Conservation (phyloP, 495 filamentous ascomycete species). For the Penicillium goetzii region DNA sequence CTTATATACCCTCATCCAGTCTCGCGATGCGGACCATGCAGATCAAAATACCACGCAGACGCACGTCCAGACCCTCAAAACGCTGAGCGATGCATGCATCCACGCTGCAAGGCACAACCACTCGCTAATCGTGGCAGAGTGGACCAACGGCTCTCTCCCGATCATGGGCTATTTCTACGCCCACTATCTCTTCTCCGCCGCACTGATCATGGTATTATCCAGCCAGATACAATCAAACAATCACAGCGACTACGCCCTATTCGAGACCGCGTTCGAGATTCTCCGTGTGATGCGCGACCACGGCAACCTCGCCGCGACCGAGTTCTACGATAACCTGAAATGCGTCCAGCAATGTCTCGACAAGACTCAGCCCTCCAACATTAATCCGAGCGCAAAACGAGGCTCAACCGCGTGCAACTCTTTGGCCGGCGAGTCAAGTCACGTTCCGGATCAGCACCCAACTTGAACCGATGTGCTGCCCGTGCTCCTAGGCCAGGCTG, state of each 20-base stretch:
- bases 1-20: slow-evolving; percentile 33
- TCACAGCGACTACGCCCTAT: slow-evolving; percentile 25
- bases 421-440: background rate
- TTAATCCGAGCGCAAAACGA: background rate
- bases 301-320: slow-evolving; percentile 37
- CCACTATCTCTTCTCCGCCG: slow-evolving; percentile 41
- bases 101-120: slow-evolving; percentile 36
- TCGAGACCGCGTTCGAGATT: slow-evolving; percentile 37
- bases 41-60: slow-evolving; percentile 22
- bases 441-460: slow-evolving; percentile 2
- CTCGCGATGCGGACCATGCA: background rate
- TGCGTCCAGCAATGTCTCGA: slow-evolving; percentile 27
- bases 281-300: slow-evolving; percentile 34
- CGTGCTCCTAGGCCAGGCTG: background rate
- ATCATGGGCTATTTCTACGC: slow-evolving; percentile 42
- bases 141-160: slow-evolving; percentile 39
- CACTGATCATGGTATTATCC: slow-evolving; percentile 36
- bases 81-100: slow-evolving; percentile 40
- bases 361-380: background rate
- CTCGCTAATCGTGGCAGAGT: slow-evolving; percentile 40
- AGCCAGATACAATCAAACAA: slow-evolving; percentile 30
- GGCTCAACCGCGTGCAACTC: background rate
- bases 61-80: slow-evolving; percentile 26
- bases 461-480: background rate
- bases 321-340: slow-evolving; percentile 38